phyloP scores from a whole-genome alignment of 2,329 filamentous ascomycete species.

The Aphanocladium album region DNA sequence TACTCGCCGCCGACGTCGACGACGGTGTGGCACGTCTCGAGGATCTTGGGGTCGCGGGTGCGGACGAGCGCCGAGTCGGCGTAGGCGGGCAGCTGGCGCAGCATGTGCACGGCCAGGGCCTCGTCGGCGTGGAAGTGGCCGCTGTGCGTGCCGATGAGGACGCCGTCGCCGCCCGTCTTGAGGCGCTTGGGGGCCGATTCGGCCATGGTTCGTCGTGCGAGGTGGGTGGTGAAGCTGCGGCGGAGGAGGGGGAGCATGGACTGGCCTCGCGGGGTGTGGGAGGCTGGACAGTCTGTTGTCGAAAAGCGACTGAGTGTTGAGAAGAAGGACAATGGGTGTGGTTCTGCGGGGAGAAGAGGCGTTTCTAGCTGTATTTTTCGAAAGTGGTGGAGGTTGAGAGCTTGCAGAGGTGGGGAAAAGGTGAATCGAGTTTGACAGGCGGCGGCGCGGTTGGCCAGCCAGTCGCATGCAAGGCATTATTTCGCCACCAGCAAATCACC shows the following conservation, averaged over 20 bases:
- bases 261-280: neutral
- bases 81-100: slow-evolving; percentile 83
- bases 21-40: slow-evolving; percentile 84
- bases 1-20: slow-evolving; percentile 98
- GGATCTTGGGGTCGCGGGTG: slow-evolving; percentile 74
- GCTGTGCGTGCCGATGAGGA: slow-evolving; percentile 88
- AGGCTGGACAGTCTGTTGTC: neutral
- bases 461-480: neutral
- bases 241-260: slow-evolving; percentile 4
- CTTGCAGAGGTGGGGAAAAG: slow-evolving; percentile 1
- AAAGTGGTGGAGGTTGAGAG: neutral
- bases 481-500: neutral
- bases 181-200: slow-evolving; percentile 74
- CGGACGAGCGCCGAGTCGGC: slow-evolving; percentile 68
- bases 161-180: slow-evolving; percentile 57
- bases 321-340: neutral
- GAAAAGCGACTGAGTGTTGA: too few species aligned
- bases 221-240: slow-evolving; percentile 12
- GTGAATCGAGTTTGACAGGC: neutral
- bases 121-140: slow-evolving; percentile 99
- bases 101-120: slow-evolving; percentile 92
- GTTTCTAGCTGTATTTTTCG: neutral
- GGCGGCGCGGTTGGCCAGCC: neutral
- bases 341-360: neutral
- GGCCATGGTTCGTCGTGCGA: slow-evolving; percentile 35